These are phyloP conservation scores for Skeletonema costatum DNA, from an alignment of 108 stramenopile genomes.

Conservation along the genomic window DNA sequence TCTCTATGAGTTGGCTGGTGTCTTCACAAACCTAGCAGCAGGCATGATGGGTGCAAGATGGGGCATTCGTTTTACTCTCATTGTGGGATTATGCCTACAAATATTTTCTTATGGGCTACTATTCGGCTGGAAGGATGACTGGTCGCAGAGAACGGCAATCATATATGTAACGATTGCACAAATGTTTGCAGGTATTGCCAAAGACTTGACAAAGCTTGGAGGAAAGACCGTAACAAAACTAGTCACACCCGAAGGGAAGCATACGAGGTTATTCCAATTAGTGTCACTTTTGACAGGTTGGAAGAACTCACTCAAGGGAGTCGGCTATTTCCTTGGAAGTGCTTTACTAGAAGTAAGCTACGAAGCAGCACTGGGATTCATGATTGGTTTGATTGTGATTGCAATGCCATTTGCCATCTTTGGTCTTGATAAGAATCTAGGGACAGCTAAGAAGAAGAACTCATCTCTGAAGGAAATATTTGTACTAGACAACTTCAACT, in stretches of 20 bases:
- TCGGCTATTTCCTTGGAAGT: conserved; percentile 88
- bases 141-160: conserved; percentile 66
- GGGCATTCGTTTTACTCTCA: conserved; percentile 87
- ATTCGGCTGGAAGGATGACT: conserved; percentile 83
- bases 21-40: conserved; percentile 92
- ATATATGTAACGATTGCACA: conserved; percentile 91
- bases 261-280: conserved; percentile 85
- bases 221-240: conserved; percentile 95
- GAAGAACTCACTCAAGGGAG: conserved; percentile 96
- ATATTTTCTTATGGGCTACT: conserved; percentile 72
- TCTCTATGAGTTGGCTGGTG: conserved; percentile 93
- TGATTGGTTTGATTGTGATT: conserved; percentile 85
- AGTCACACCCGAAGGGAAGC: conserved; percentile 89
- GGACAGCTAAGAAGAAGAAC: conserved; percentile 85
- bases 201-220: conserved; percentile 94
- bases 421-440: conserved; percentile 77
- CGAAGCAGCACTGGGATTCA: conserved; percentile 74
- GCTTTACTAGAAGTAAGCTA: conserved; percentile 79
- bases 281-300: conserved; percentile 92
- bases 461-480: conserved; percentile 73
- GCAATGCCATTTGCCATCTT: conserved; percentile 89
- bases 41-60: conserved; percentile 86
- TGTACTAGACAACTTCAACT: conserved; percentile 78
- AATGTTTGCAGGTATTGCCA: conserved; percentile 93
- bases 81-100: conserved; percentile 77